Evolutionary conservation across 257 asterid species (phyloP).

Genomic region (Misopates orontium): DNA sequence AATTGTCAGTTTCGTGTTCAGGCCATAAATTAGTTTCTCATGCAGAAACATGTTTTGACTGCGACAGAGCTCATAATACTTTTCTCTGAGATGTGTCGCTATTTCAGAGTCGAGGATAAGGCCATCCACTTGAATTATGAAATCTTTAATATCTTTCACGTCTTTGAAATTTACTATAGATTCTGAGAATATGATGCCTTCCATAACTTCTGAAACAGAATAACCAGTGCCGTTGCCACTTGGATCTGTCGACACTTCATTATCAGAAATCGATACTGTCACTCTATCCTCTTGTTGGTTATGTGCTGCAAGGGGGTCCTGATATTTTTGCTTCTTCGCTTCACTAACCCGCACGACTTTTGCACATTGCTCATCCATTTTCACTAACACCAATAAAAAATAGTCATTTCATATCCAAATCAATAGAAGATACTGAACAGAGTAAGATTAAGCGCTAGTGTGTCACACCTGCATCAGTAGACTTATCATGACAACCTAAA

Average conservation of each 20-base stretch:
- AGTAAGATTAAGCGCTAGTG: neutral
- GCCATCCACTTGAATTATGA: conserved; percentile 56
- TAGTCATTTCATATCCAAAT: too few species aligned
- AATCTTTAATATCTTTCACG: conserved; percentile 43
- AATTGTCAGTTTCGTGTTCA: conserved; percentile 48
- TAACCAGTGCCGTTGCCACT: conserved; percentile 8
- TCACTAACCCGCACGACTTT: too few species aligned
- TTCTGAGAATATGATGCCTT: conserved; percentile 36
- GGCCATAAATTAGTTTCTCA: conserved; percentile 44
- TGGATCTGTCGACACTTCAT: conserved; percentile 10
- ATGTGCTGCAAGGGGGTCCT: conserved; percentile 7
- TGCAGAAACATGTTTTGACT: conserved; percentile 62
- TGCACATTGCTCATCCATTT: conserved; percentile 24
- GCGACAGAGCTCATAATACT: conserved; percentile 60
- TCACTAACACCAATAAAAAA: neutral
- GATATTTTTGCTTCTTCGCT: neutral
- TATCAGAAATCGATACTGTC: neutral
- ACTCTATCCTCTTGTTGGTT: neutral
- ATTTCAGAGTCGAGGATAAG: conserved; percentile 52
- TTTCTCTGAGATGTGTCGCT: conserved; percentile 36
- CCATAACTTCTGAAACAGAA: conserved; percentile 28
- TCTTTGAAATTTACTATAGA: conserved; percentile 38
- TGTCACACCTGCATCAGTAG: conserved; percentile 25
- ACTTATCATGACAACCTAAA: conserved; percentile 29
- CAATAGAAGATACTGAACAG: too few species aligned